Percentiles rank a stretch among this genome's conserved stretches.
These are phyloP conservation scores for Candida pseudoviswanathii DNA, from an alignment of 1,139 yeast genomes.

Conservation along the genomic window DNA sequence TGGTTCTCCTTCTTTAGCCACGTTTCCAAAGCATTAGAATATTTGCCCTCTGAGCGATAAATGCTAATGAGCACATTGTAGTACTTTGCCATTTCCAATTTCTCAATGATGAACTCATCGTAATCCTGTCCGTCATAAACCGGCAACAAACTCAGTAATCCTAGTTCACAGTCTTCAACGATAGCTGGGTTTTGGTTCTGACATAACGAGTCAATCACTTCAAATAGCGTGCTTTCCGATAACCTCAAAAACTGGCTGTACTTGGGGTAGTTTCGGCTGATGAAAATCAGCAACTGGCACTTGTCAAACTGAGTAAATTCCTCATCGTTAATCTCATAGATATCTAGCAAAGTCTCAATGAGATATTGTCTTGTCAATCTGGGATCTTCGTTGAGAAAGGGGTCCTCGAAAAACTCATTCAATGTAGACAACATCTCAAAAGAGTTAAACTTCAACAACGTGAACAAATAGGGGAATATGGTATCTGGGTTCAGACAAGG, in stretches of 20 bases:
- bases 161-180: slow-evolving; percentile 68
- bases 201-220: slow-evolving; percentile 55
- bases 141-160: slow-evolving; percentile 67
- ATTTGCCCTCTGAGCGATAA: slow-evolving; percentile 55
- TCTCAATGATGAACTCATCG: slow-evolving; percentile 46
- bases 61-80: slow-evolving; percentile 59
- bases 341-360: slow-evolving; percentile 63
- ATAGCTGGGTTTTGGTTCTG: slow-evolving; percentile 35
- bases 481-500: slow-evolving; percentile 27
- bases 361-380: slow-evolving; percentile 62
- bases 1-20: slow-evolving; percentile 28
- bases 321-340: slow-evolving; percentile 36
- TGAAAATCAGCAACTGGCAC: slow-evolving; percentile 60
- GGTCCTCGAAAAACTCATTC: slow-evolving; percentile 80
- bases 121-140: slow-evolving; percentile 56
- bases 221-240: slow-evolving; percentile 56
- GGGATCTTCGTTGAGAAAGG: slow-evolving; percentile 52
- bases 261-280: slow-evolving; percentile 77
- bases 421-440: slow-evolving; percentile 62
- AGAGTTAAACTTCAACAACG: slow-evolving; percentile 53
- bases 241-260: slow-evolving; percentile 75
- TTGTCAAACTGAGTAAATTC: slow-evolving; percentile 36
- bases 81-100: slow-evolving; percentile 55
- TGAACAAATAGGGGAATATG: slow-evolving; percentile 60
- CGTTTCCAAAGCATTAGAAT: slow-evolving; percentile 47